Conservation (phyloP, 139 green algal species). For the Auxenochlorella pyrenoidosa region DNA sequence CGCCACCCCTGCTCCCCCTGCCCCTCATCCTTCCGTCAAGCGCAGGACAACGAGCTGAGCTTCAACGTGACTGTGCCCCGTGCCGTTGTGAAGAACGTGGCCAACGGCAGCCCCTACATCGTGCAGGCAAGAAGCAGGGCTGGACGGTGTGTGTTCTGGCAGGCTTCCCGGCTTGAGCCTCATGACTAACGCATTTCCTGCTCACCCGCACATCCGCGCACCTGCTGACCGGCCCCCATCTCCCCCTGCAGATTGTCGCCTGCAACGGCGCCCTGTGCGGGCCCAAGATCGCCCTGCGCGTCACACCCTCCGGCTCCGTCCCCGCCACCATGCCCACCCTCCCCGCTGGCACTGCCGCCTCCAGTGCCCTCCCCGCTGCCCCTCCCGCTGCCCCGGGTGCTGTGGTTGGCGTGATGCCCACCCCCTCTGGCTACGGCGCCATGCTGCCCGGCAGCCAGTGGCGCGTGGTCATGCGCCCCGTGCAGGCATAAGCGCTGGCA, state of each 20-base stretch:
- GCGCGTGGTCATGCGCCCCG: not conserved
- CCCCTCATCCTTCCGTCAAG: no score
- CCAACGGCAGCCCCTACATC: not conserved
- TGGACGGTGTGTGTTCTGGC: not conserved
- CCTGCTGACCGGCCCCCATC: not conserved
- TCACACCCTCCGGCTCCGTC: not conserved
- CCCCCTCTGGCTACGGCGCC: not conserved
- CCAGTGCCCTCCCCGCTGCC: not conserved
- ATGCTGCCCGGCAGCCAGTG: not conserved
- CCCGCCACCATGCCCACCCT: not conserved
- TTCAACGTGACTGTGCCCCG: not conserved
- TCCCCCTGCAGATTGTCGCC: not conserved
- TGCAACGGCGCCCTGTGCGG: not conserved
- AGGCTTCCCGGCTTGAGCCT: no score
- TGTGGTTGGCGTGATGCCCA: not conserved
- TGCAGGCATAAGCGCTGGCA: not conserved
- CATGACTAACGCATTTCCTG: not conserved
- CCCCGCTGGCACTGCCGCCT: not conserved
- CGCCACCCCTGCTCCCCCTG: not conserved
- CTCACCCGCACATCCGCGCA: not conserved
- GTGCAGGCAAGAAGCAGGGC: not conserved
- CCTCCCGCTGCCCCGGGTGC: not conserved
- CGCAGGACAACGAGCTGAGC: not conserved
- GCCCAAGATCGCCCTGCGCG: not conserved
- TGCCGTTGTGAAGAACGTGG: not conserved